Percentiles rank a stretch among this genome's conserved stretches.
Evolutionary conservation across 1,139 yeast genomes (phyloP).

Genomic region (Lodderomyces pseudojiufengensis): DNA sequence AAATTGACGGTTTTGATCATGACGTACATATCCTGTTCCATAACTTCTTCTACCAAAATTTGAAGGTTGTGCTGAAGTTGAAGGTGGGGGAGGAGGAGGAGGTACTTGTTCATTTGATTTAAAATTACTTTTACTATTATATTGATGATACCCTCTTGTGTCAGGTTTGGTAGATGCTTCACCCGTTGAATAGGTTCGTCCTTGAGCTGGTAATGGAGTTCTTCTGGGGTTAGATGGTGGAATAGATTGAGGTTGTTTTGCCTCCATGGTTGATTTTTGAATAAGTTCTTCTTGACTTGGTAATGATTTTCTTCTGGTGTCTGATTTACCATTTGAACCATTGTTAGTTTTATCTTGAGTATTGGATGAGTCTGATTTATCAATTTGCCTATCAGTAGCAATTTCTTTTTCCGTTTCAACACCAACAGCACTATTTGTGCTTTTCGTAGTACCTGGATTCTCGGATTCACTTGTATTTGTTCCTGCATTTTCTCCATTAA

Average conservation of each 20-base stretch:
- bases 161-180: background rate
- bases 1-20: background rate
- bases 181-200: background rate
- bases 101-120: background rate
- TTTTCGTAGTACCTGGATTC: no score
- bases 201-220: conserved; percentile 18
- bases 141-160: background rate
- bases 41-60: conserved; percentile 2
- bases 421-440: conserved; percentile 1
- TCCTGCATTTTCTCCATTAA: conserved; percentile 4
- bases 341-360: background rate
- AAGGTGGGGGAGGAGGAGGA: conserved; percentile 10
- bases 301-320: background rate
- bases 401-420: background rate
- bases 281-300: conserved; percentile 2
- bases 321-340: background rate
- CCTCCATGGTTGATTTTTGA: no score
- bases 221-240: conserved; percentile 1
- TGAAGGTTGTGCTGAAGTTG: conserved; percentile 5
- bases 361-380: background rate
- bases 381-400: background rate
- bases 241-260: background rate
- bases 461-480: conserved; percentile 4
- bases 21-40: conserved; percentile 1
- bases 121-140: background rate